Evolutionary conservation across 305 asterid species (phyloP), one percentile per base, ranked within the genome.

Genomic region (Petunia hybrid): DNA sequence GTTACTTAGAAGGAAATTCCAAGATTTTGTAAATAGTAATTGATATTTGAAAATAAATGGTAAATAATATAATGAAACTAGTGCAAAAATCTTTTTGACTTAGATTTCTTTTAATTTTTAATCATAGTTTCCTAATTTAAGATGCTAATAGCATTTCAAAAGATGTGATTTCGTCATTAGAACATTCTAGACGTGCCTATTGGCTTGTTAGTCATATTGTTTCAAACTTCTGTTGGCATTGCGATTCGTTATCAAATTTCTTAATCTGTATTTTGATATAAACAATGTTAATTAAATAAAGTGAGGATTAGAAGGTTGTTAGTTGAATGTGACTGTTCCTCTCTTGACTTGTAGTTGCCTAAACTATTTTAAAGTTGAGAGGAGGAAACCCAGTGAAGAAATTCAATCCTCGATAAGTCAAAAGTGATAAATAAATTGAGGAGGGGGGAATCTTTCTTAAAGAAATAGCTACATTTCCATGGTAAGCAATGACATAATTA

Each of bases 301-400:
- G 4, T 38, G 46, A 38, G 57, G 40, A 43, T 69, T 69, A 16
- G 76, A 43, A 8, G 39, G 39, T n/a, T 43, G 8, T 13, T 8
- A 36, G 45, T 64, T 64, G 69, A 64, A 38, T 64, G 38, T 12
- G 45, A 38, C 69, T 10, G n/a, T 42, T 16, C 38, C 56, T 42
- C 75, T n/a, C 6, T 41, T 42, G 56, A 68, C 76, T 22, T 68
- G 39, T 68, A n/a, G 76, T 68, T 68, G 56, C 39, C 38, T 16
- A 68, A 68, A 42, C 35, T 42, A 42, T 1, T 41, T 42, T 67
- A 67, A 68, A 68, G 43, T 68, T 43, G 5, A 16, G 40, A 14
- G 74, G 40, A 14, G 74, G 8, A 46, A 2, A 46, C 53, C 10
- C 53, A 7, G 53, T 6, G 10, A 46, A 46, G 12, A 46, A 59